Percentiles rank a stretch among this genome's conserved stretches.
phyloP scores from a whole-genome alignment of 1,284 basidiomycete genomes.

The Ceratobasidium sp. region DNA sequence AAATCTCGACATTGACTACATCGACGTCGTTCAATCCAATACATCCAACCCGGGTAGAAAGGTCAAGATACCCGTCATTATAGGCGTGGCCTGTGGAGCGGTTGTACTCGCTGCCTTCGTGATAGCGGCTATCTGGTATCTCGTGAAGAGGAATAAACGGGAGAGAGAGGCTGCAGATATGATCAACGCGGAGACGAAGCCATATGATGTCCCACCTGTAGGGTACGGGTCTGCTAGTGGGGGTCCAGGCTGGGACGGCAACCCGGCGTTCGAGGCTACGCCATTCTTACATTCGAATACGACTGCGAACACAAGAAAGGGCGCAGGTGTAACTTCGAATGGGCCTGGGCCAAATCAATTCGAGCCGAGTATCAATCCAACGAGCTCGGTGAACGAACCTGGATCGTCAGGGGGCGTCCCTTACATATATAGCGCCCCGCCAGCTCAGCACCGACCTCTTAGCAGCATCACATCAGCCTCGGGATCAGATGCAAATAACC shows the following conservation, averaged over 20 bases:
- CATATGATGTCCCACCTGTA: slow-evolving; percentile 20
- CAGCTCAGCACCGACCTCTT: slow-evolving; percentile 12
- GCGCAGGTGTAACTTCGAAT: no score
- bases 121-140: neutral
- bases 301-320: no score
- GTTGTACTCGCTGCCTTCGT: neutral
- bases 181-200: slow-evolving; percentile 14
- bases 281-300: no score
- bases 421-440: neutral
- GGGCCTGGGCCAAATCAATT: no score
- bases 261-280: neutral
- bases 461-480: slow-evolving; percentile 1
- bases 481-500: slow-evolving; percentile 7
- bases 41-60: neutral
- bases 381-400: slow-evolving; percentile 28
- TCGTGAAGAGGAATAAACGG: slow-evolving; percentile 5
- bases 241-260: slow-evolving; percentile 18
- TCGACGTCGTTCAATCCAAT: slow-evolving; percentile 15
- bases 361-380: slow-evolving; percentile 4
- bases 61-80: slow-evolving; percentile 9
- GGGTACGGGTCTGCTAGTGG: slow-evolving; percentile 17
- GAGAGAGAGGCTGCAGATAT: neutral
- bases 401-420: slow-evolving; percentile 14
- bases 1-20: slow-evolving; percentile 23
- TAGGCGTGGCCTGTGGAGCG: slow-evolving; percentile 9